Percentiles rank a stretch among this genome's conserved stretches.
phyloP scores from a whole-genome alignment of 2,329 filamentous ascomycete species.

The Pestalotiopsis sp. region DNA sequence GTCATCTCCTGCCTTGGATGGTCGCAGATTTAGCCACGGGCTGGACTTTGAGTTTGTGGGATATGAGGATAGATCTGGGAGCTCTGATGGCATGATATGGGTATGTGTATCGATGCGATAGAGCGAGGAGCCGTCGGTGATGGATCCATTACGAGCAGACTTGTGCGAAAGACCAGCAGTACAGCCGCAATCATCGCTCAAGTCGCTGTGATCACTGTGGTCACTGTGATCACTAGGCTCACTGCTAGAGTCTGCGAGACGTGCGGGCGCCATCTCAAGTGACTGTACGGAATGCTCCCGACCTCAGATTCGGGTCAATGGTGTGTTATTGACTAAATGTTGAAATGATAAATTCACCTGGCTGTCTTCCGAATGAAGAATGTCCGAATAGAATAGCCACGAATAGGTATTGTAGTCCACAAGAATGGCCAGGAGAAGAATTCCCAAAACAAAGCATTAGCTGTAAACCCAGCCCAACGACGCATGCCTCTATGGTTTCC shows the following conservation, averaged over 20 bases:
- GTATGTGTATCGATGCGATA: slow-evolving; percentile 40
- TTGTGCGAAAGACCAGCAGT: slow-evolving; percentile 1
- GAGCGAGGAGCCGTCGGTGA: slow-evolving; percentile 22
- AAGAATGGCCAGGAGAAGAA: background rate
- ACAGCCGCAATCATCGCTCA: slow-evolving; percentile 16
- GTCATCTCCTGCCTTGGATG: slow-evolving; percentile 21
- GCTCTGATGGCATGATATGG: slow-evolving; percentile 38
- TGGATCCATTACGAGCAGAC: background rate
- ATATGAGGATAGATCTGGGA: slow-evolving; percentile 44
- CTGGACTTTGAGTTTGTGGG: slow-evolving; percentile 46
- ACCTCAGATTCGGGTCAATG: background rate
- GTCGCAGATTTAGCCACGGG: slow-evolving; percentile 32
- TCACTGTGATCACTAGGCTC: slow-evolving; percentile 6
- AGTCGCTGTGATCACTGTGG: slow-evolving; percentile 7
- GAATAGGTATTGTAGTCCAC: background rate
- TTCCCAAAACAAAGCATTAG: background rate
- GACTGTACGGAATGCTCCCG: slow-evolving; percentile 4
- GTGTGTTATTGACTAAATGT: background rate
- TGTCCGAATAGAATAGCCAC: background rate
- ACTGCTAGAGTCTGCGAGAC: slow-evolving; percentile 14
- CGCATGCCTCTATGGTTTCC: background rate
- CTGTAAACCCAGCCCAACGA: background rate
- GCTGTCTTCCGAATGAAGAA: background rate
- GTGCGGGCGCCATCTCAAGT: slow-evolving; percentile 24
- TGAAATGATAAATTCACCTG: background rate